Evolutionary conservation across 73 alveolate species (phyloP).

Genomic region (Urostyla sp.): DNA sequence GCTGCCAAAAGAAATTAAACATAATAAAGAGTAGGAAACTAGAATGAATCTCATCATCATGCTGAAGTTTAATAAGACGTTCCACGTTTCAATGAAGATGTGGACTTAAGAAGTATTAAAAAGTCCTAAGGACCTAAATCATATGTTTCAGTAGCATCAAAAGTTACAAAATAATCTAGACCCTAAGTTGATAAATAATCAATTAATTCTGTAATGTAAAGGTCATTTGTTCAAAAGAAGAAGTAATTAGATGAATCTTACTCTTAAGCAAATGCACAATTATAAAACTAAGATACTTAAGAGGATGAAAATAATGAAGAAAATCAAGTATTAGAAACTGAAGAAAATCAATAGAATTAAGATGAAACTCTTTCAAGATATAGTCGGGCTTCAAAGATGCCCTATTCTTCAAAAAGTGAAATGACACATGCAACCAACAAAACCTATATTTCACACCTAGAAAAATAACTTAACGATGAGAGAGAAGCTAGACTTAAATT

Average conservation of each 20-base stretch:
- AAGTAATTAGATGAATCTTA: background rate
- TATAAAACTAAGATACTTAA: background rate
- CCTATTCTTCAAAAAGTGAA: slow-evolving; percentile 13
- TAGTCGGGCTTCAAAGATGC: background rate
- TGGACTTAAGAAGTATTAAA: background rate
- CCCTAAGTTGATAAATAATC: background rate
- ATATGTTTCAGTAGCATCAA: background rate
- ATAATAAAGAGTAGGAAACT: background rate
- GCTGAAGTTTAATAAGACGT: background rate
- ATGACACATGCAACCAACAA: slow-evolving; percentile 10
- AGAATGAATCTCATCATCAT: background rate
- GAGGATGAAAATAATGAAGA: background rate
- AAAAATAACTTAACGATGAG: slow-evolving; percentile 46
- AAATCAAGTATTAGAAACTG: too few relatives aligned
- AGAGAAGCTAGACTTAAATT: slow-evolving; percentile 38
- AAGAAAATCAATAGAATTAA: too few relatives aligned
- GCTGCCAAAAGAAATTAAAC: background rate
- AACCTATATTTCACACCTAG: slow-evolving; percentile 31
- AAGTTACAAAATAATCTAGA: background rate
- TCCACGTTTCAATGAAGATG: slow-evolving; percentile 25
- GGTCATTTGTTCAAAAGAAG: background rate
- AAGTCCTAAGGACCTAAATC: slow-evolving; percentile 22
- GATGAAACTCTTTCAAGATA: slow-evolving; percentile 6
- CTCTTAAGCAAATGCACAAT: background rate
- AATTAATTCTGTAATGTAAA: slow-evolving; percentile 6